Evolutionary conservation across 179 eudicot species (phyloP).

Genomic region (Spergularia azorica): DNA sequence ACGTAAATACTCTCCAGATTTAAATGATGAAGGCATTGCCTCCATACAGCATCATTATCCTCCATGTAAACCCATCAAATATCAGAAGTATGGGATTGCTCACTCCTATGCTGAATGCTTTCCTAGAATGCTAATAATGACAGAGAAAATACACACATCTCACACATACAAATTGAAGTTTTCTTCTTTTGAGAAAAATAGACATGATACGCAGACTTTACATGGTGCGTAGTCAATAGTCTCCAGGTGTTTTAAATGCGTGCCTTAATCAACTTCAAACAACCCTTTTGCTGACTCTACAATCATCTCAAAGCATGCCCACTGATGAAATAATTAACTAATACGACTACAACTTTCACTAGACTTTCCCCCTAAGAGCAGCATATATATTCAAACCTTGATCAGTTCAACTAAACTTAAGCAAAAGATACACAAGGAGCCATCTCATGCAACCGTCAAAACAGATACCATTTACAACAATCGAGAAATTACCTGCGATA

Average conservation of each 20-base stretch:
- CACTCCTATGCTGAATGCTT: background rate
- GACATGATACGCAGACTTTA: background rate
- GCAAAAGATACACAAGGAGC: background rate
- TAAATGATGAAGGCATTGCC: background rate
- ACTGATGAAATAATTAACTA: background rate
- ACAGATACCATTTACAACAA: constrained; percentile 5
- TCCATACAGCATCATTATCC: background rate
- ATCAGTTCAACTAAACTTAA: background rate
- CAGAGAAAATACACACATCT: background rate
- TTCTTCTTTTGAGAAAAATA: background rate
- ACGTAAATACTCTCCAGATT: background rate
- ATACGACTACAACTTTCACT: background rate
- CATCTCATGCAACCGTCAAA: constrained; percentile 9
- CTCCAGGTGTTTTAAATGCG: background rate
- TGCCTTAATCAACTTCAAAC: background rate
- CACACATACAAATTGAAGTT: background rate
- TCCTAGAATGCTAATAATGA: background rate
- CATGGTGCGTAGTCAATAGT: background rate
- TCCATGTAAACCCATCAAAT: background rate
- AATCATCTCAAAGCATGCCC: constrained; percentile 1
- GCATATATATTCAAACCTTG: background rate
- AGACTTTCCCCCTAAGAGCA: background rate
- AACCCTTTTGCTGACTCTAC: background rate
- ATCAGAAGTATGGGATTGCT: background rate
- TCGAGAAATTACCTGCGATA: constrained; percentile 46